A percentile compares a stretch with the other conserved stretches of the same genome.
Evolutionary conservation across 169 alveolate species (phyloP).

Genomic region (Plasmodium gaboni): DNA sequence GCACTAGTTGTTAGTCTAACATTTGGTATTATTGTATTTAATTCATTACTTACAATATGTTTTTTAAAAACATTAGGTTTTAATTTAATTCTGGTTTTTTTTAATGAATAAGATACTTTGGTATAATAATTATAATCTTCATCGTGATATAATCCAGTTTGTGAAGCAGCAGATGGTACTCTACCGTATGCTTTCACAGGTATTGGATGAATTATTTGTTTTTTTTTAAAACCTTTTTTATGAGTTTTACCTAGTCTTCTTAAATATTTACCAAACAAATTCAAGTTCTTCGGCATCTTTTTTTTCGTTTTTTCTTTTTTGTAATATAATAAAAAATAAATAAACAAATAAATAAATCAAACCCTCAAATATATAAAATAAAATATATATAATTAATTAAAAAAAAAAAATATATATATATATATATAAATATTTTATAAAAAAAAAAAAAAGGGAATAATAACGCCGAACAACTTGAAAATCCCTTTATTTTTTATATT

Average conservation of each 20-base stretch:
- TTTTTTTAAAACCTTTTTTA: slow-evolving; percentile 87
- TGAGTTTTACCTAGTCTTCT: slow-evolving; percentile 82
- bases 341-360: too few relatives aligned
- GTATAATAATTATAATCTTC: slow-evolving; percentile 90
- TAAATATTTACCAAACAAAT: slow-evolving; percentile 85
- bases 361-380: not conserved
- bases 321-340: too few relatives aligned
- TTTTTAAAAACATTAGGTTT: slow-evolving; percentile 86
- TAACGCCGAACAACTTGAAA: too few relatives aligned
- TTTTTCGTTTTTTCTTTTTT: not conserved
- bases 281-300: slow-evolving; percentile 83
- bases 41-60: slow-evolving; percentile 81
- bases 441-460: too few relatives aligned
- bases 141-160: slow-evolving; percentile 90
- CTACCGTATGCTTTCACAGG: slow-evolving; percentile 93
- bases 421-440: too few relatives aligned
- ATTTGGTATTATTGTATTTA: slow-evolving; percentile 87
- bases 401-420: too few relatives aligned
- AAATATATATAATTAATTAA: slow-evolving; percentile 2
- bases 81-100: slow-evolving; percentile 84
- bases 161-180: slow-evolving; percentile 92
- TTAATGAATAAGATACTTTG: slow-evolving; percentile 87
- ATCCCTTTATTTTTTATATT: too few relatives aligned
- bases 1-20: slow-evolving; percentile 89
- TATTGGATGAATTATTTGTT: slow-evolving; percentile 88